Evolutionary conservation across 2,329 filamentous ascomycete species (phyloP).

Genomic region (Ophiocordyceps camponoti-rufipedis): DNA sequence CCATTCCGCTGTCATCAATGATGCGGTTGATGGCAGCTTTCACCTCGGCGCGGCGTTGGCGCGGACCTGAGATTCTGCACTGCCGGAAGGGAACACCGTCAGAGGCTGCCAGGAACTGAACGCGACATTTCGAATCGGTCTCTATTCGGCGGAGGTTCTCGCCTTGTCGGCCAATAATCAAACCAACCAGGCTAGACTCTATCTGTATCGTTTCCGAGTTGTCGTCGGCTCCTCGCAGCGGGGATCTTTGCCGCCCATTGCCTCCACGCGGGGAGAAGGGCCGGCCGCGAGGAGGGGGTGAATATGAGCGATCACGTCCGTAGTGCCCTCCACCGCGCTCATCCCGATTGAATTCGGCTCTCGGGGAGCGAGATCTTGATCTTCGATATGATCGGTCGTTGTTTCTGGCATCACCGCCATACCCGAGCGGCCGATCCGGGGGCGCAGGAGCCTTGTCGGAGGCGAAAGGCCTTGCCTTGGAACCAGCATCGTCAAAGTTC

Average conservation of each 20-base stretch:
- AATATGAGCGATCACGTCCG: constrained; percentile 56
- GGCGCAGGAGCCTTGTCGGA: constrained; percentile 55
- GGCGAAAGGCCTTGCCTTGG: constrained; percentile 67
- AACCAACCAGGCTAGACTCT: constrained; percentile 68
- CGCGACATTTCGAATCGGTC: constrained; percentile 61
- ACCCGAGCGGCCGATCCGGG: constrained; percentile 38
- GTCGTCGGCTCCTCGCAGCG: constrained; percentile 39
- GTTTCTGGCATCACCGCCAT: constrained; percentile 17
- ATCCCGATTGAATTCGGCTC: constrained; percentile 60
- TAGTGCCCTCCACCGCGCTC: constrained; percentile 48
- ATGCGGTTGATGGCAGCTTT: constrained; percentile 73
- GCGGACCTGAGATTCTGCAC: constrained; percentile 68
- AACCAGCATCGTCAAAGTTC: constrained; percentile 68
- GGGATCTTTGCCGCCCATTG: constrained; percentile 39
- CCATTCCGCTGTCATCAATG: constrained; percentile 55
- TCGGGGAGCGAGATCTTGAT: constrained; percentile 59
- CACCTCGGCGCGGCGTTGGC: constrained; percentile 54
- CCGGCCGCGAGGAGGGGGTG: constrained; percentile 38
- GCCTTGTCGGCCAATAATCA: constrained; percentile 81
- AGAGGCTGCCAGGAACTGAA: constrained; percentile 70
- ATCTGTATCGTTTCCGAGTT: constrained; percentile 71
- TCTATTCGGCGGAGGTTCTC: constrained; percentile 81
- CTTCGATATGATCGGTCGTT: constrained; percentile 36
- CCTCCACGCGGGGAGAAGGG: constrained; percentile 40
- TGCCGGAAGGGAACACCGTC: constrained; percentile 59